Percentiles rank a stretch among this genome's conserved stretches.
phyloP scores from a whole-genome alignment of 306 rosid species.

The Vicia villosa region DNA sequence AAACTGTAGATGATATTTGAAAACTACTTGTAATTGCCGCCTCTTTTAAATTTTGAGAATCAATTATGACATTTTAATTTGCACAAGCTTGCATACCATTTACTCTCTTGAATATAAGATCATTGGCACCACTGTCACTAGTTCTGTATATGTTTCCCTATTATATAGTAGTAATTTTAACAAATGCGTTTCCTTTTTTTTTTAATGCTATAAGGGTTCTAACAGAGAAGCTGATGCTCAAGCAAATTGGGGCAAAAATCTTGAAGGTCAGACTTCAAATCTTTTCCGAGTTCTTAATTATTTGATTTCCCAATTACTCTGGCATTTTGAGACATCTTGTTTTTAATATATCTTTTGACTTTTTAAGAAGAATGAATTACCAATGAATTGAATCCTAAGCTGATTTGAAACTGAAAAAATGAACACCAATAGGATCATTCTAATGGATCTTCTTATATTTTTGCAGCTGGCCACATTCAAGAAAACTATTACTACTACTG shows the following conservation, averaged over 20 bases:
- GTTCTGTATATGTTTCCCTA: not conserved
- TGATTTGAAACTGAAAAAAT: too few relatives aligned
- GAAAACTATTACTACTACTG: not conserved
- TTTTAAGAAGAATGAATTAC: too few relatives aligned
- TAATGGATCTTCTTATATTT: not conserved
- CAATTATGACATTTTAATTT: not conserved
- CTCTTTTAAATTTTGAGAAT: not conserved
- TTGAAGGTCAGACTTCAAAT: constrained; percentile 52
- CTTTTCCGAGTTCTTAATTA: constrained; percentile 21
- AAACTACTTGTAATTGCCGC: not conserved
- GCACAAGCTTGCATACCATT: not conserved
- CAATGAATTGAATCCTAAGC: too few relatives aligned
- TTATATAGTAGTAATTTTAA: not conserved
- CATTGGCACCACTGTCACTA: too few relatives aligned
- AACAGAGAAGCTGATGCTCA: constrained; percentile 76
- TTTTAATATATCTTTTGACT: too few relatives aligned
- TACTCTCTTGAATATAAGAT: too few relatives aligned
- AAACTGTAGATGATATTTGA: not conserved
- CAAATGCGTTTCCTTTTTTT: not conserved
- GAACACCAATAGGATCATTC: too few relatives aligned
- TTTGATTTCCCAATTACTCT: not conserved
- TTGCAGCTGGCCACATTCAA: constrained; percentile 7
- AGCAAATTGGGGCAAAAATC: constrained; percentile 70
- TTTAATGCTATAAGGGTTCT: constrained; percentile 50
- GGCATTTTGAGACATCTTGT: too few relatives aligned